Evolutionary conservation across 805 yeast species (phyloP).

Genomic region (Kuraishia cidri): DNA sequence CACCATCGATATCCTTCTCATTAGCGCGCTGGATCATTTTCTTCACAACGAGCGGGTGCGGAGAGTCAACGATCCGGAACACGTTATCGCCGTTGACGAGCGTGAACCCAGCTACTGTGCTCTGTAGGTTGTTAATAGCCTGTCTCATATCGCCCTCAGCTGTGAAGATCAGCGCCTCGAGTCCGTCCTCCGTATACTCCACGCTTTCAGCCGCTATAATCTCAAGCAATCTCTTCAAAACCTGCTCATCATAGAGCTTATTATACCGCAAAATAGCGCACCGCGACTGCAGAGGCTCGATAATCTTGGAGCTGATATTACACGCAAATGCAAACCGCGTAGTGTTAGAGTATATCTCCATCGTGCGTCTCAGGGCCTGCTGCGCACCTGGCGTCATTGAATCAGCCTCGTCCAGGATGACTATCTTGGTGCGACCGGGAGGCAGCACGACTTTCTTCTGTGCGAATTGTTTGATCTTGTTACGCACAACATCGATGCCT

Average conservation of each 20-base stretch:
- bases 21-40: conserved; percentile 49
- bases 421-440: conserved; percentile 83
- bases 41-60: conserved; percentile 83
- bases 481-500: conserved; percentile 95
- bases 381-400: conserved; percentile 97
- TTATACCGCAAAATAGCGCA: conserved; percentile 90
- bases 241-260: conserved; percentile 77
- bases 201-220: conserved; percentile 64
- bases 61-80: conserved; percentile 91
- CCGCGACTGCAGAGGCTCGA: conserved; percentile 93
- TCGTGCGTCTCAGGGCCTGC: conserved; percentile 87
- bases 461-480: conserved; percentile 91
- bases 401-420: conserved; percentile 93
- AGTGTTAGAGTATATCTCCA: conserved; percentile 93
- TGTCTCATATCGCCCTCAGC: conserved; percentile 99
- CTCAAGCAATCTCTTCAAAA: conserved; percentile 65
- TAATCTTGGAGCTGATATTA: conserved; percentile 88
- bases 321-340: conserved; percentile 99
- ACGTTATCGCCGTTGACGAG: conserved; percentile 89
- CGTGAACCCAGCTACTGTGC: conserved; percentile 90
- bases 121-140: conserved; percentile 88
- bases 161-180: conserved; percentile 86
- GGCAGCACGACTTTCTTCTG: conserved; percentile 87
- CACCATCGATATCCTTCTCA: conserved; percentile 47
- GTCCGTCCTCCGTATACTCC: conserved; percentile 78